Evolutionary conservation across 345 rosid species (phyloP), one percentile per base, ranked within the genome.

Genomic region (Eucalyptus cloeziana): DNA sequence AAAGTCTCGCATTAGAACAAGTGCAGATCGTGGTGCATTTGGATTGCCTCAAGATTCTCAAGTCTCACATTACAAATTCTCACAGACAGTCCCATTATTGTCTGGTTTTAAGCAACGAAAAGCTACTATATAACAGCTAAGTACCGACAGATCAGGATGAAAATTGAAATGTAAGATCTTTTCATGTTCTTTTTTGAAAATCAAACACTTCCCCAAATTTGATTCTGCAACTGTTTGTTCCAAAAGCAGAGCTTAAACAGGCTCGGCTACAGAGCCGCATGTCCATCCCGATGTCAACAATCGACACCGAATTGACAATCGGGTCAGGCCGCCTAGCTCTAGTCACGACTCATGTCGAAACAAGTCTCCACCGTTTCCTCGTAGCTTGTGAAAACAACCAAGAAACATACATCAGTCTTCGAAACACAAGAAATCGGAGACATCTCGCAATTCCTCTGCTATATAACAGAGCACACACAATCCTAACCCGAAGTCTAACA

Each of bases 271-370:
- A 24, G 47, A 21, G 30, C 30, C 47, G 13, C 44, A 71, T 1
- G 44, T 33, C 40, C 40, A 33, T 69, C 25, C 0, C 5, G 16
- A 21, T 2, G 13, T 19, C 81, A 6, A 33, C 44, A 71, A 69
- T 76, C 8, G 7, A 76, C 47, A 37, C 8, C 12, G 3, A 21
- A 76, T 37, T 21, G 27, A 76, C 47, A 69, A 69, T 69, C 25
- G 25, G 13, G 13, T 37, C 81, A 33, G 81, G 44, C 44, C 4
- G 44, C 81, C 45, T 71, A 71, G 44, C 81, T 64, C 7, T 17
- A 7, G 44, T 9, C 14, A 19, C 0, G 4, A 71, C 1, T 10
- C 25, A 10, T 0, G 81, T 3, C 1, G 27, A 40, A 40, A 76
- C 83, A 3, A 21, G 1, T 76, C 44, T 40, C 47, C 47, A 11